Base-by-base conservation (phyloP, 2,329 filamentous ascomycete species). In the Colletotrichum coccodes region DNA sequence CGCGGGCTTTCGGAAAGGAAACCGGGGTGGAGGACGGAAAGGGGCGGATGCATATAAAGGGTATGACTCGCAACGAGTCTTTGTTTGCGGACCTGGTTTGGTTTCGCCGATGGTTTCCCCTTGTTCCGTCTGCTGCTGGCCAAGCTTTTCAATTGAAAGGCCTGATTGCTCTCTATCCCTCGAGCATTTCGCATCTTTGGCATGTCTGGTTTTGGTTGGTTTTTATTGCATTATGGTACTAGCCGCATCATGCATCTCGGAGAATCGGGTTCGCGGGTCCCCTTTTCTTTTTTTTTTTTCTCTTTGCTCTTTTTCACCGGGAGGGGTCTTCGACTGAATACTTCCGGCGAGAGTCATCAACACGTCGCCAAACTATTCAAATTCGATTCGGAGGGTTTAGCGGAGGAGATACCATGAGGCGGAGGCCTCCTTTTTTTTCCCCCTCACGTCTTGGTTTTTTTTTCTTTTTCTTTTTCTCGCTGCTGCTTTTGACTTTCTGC, bases 401-500 rank as follows among this genome's bases (percentile, higher is more conserved):
- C 21, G 68, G 68, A 68, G 68, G 68, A 70, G 59, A 70, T 68
- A 70, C 68, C 68, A 70, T 32, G 50, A 57, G 60, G 56, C 30
- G 23, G 40, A 30, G 47, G 21, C 28, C 26, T 14, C 56, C n/a
- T 32, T 59, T 9, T 59, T 18, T 16, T 54, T 50, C 23, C n/a
- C 34, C n/a, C 42, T 23, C 34, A 34, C 34, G 18, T n/a, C 4
- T 11, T 4, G 44, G 21, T 42, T 23, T 38, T 11, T 7, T 12
- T n/a, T 18, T n/a, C n/a, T 21, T 30, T 18, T 46, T 11, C 18
- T 12, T 21, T 30, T 18, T 46, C 7, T 46, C 36, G 36, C 36
- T 38, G 36, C 36, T 38, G 12, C 21, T 46, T 5, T 18, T 12
- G n/a, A 4, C 42, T 46, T 3, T 46, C 7, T 46, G 18, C 16